These are phyloP conservation scores for Plasmodium fragile DNA, from an alignment of 169 alveolate genomes.

Conservation along the genomic window DNA sequence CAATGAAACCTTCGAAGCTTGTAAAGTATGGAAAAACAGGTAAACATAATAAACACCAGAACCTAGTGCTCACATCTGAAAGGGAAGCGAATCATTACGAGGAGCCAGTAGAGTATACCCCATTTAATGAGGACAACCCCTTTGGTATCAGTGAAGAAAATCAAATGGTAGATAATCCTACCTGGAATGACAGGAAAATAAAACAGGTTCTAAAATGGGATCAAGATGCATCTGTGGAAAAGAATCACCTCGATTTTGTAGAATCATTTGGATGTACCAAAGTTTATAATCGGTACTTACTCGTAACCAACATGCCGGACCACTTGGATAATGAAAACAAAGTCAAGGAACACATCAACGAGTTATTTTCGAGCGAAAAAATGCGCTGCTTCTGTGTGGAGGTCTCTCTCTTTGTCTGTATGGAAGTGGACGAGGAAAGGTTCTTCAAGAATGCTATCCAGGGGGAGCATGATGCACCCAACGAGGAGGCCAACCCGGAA, in stretches of 20 bases:
- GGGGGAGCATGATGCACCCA: neutral
- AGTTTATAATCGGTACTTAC: constrained; percentile 23
- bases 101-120: neutral
- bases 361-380: neutral
- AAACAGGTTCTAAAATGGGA: constrained; percentile 25
- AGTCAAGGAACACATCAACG: constrained; percentile 24
- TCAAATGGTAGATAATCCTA: constrained; percentile 16
- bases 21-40: neutral
- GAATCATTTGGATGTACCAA: constrained; percentile 1
- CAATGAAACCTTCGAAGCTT: neutral
- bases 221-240: constrained; percentile 34
- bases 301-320: constrained; percentile 29
- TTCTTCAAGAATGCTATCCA: neutral
- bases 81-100: neutral
- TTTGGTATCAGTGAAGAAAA: constrained; percentile 24
- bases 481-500: neutral
- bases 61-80: neutral
- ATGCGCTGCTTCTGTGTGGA: constrained; percentile 10
- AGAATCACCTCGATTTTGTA: constrained; percentile 40
- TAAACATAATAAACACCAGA: neutral
- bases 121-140: constrained; percentile 42
- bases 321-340: constrained; percentile 4
- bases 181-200: constrained; percentile 42
- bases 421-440: neutral
- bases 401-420: neutral